Evolutionary conservation across 1,139 yeast genomes (phyloP), one percentile per base, ranked within the genome.

Genomic region (Yarrowia galli): DNA sequence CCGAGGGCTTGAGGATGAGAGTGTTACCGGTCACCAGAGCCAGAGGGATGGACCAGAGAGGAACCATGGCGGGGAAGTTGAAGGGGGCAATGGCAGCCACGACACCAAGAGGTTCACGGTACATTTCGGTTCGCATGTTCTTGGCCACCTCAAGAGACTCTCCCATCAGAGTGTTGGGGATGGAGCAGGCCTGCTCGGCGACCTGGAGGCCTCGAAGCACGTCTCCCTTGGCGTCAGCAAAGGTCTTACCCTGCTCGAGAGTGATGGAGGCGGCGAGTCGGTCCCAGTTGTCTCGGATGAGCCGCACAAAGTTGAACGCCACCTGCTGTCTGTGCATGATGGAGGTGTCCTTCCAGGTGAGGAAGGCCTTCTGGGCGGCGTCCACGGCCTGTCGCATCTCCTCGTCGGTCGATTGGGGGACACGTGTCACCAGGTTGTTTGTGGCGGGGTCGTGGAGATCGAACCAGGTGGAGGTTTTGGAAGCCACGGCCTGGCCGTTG

Each of bases 1-100:
- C 96, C 28, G 91, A 86, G 16, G 96, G 96, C 80, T 89, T 89
- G 74, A 89, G 79, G 65, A 89, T 86, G 43, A 89, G 84, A 51
- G 93, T 87, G 81, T 89, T 89, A 73, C 96, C 96, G 32, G 93
- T 89, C 69, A 87, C 93, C 71, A 89, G 83, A 56, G 87, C 82
- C 75, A 89, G 84, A 20, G 96, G 96, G 70, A 89, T 83, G 40
- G 92, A 86, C 96, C 96, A 89, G 73, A 89, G 81, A 45, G 96
- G 96, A 69, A 89, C 91, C 95, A 89, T 89, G 56, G 92, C 95
- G 36, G 95, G 95, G 84, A 89, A 88, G 79, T 88, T 88, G 79
- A 86, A 86, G n/a, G 92, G 92, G 73, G 89, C 85, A 72, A 88
- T 88, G 28, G 91, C 88, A 9, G 88, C 91, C 69, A 87, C 84